Percentiles rank a stretch among this genome's conserved stretches.
phyloP scores from a whole-genome alignment of 805 yeast genomes.

The Cyberlindnera galapagoensis region DNA sequence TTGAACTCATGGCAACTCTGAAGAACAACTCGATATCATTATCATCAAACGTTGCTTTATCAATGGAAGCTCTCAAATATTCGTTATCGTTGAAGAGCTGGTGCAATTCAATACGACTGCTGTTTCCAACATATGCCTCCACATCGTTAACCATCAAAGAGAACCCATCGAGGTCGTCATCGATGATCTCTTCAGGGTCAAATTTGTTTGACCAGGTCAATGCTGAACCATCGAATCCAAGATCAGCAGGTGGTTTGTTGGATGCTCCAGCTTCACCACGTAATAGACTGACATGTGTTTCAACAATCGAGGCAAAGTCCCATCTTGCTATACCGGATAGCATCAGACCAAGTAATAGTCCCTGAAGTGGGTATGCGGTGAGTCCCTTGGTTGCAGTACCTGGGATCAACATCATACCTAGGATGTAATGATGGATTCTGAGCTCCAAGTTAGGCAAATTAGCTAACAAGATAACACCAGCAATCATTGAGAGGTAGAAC shows the following conservation, averaged over 20 bases:
- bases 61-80: constrained; percentile 14
- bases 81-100: constrained; percentile 29
- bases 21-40: constrained; percentile 36
- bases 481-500: constrained; percentile 43
- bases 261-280: constrained; percentile 67
- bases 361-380: constrained; percentile 73
- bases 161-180: constrained; percentile 30
- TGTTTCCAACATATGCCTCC: constrained; percentile 60
- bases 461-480: constrained; percentile 39
- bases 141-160: constrained; percentile 74
- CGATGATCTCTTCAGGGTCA: constrained; percentile 4
- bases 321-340: constrained; percentile 85
- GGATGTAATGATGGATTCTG: constrained; percentile 75
- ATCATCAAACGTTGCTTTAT: constrained; percentile 27
- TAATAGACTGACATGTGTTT: constrained; percentile 58
- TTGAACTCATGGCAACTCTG: constrained; percentile 44
- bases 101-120: constrained; percentile 37
- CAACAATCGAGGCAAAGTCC: constrained; percentile 89
- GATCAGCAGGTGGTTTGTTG: constrained; percentile 43
- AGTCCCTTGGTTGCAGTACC: constrained; percentile 75
- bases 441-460: constrained; percentile 61
- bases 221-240: constrained; percentile 16
- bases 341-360: constrained; percentile 72
- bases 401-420: constrained; percentile 72
- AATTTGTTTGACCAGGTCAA: constrained; percentile 26